Evolutionary conservation across 2,329 filamentous ascomycete genomes (phyloP).

Genomic region (Alternaria sp.): DNA sequence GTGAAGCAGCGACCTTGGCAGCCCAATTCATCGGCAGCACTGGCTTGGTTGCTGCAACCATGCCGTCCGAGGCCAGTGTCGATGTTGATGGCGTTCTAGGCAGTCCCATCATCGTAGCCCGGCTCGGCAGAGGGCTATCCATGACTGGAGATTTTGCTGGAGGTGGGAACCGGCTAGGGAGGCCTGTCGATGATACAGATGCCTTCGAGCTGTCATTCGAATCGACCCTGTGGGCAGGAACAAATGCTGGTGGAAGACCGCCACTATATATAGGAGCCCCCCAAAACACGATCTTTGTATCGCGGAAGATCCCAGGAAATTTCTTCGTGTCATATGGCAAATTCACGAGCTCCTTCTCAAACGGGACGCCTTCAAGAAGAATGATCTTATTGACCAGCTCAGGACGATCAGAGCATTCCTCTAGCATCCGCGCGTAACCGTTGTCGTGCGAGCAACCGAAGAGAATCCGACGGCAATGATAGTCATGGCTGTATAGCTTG

Average conservation of each 20-base stretch:
- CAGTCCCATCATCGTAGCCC: conserved; percentile 16
- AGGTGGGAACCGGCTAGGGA: conserved; percentile 40
- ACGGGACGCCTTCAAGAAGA: conserved; percentile 64
- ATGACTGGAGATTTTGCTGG: conserved; percentile 25
- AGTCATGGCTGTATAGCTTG: conserved; percentile 64
- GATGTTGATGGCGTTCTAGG: conserved; percentile 42
- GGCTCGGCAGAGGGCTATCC: conserved; percentile 30
- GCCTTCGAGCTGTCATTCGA: conserved; percentile 15
- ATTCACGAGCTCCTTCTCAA: conserved; percentile 61
- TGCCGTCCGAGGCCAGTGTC: conserved; percentile 36
- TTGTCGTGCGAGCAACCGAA: conserved; percentile 67
- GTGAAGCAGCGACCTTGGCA: conserved; percentile 44
- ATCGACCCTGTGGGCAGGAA: background rate
- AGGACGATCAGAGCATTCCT: conserved; percentile 58
- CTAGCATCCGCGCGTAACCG: conserved; percentile 62
- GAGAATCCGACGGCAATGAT: conserved; percentile 68
- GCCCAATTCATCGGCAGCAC: conserved; percentile 38
- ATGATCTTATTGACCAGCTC: conserved; percentile 60
- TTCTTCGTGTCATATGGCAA: conserved; percentile 61
- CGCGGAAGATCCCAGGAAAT: conserved; percentile 63
- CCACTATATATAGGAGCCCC: conserved; percentile 5
- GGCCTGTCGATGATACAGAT: conserved; percentile 31
- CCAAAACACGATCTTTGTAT: conserved; percentile 54
- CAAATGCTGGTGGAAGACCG: conserved; percentile 2
- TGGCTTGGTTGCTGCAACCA: conserved; percentile 14